Evolutionary conservation across 148 eudicot genomes (phyloP).

Genomic region (Vaccinium macrocarpon): DNA sequence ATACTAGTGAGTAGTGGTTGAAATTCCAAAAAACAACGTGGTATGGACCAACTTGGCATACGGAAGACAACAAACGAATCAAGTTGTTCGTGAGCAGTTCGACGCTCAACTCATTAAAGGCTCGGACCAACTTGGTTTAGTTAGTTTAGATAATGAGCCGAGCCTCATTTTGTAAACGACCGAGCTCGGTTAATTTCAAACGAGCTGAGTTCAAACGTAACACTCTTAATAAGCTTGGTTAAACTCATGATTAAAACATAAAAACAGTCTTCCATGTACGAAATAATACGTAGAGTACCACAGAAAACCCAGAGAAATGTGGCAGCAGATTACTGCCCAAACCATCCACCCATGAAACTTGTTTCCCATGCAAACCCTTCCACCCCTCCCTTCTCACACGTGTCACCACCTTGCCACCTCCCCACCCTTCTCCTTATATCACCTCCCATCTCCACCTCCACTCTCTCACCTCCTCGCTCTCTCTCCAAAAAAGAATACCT

Average conservation of each 20-base stretch:
- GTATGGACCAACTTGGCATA: too few relatives aligned
- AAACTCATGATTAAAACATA: not conserved
- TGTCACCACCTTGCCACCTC: constrained; percentile 36
- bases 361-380: constrained; percentile 57
- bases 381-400: constrained; percentile 30
- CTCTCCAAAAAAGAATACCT: not conserved
- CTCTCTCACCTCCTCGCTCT: not conserved
- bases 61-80: not conserved
- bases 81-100: not conserved
- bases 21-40: too few relatives aligned
- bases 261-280: not conserved
- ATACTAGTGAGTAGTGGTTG: not conserved
- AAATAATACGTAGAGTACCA: not conserved
- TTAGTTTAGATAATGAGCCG: not conserved
- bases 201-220: not conserved
- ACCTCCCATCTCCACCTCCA: not conserved
- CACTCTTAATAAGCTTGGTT: too few relatives aligned
- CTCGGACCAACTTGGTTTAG: not conserved
- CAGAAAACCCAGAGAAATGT: not conserved
- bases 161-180: not conserved
- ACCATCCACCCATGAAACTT: constrained; percentile 36
- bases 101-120: not conserved
- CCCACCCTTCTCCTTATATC: constrained; percentile 20
- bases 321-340: constrained; percentile 11
- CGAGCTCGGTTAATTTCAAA: not conserved